Evolutionary conservation across 2,329 filamentous ascomycete genomes (phyloP).

Genomic region (Ophiostoma sp.): DNA sequence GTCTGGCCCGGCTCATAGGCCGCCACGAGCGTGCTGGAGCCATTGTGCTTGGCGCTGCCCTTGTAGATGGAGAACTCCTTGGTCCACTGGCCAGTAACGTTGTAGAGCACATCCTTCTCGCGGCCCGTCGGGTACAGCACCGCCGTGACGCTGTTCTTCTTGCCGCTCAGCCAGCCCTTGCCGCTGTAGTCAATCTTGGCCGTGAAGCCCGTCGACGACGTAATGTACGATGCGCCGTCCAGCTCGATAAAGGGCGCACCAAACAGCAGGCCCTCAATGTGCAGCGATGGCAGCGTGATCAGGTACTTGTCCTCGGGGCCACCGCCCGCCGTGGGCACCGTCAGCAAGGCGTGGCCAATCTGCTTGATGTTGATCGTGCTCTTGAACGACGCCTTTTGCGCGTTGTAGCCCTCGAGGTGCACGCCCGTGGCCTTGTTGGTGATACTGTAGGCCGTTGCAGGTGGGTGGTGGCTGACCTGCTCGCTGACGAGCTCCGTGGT

Average conservation of each 20-base stretch:
- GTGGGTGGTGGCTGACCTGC: constrained; percentile 92
- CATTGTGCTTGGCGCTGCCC: constrained; percentile 46
- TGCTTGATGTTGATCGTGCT: constrained; percentile 94
- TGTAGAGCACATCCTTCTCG: constrained; percentile 72
- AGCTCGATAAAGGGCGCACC: constrained; percentile 87
- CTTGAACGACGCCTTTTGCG: constrained; percentile 91
- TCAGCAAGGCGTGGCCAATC: constrained; percentile 80
- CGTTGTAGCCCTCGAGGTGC: constrained; percentile 80
- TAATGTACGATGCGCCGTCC: constrained; percentile 77
- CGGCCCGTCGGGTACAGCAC: constrained; percentile 63
- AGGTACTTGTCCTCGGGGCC: constrained; percentile 63
- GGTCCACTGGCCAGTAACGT: constrained; percentile 86
- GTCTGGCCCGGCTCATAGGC: constrained; percentile 55
- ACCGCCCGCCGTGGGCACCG: constrained; percentile 51
- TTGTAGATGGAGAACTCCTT: constrained; percentile 74
- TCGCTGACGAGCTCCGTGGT: constrained; percentile 84
- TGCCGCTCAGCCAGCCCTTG: constrained; percentile 89
- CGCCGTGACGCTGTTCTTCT: constrained; percentile 87
- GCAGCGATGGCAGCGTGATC: constrained; percentile 83
- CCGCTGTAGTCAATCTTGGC: constrained; percentile 89
- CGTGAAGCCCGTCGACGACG: constrained; percentile 78
- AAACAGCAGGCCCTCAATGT: constrained; percentile 89
- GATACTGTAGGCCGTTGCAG: constrained; percentile 90
- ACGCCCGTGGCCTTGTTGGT: constrained; percentile 80
- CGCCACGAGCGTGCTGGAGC: constrained; percentile 47